phyloP scores from a whole-genome alignment of 306 rosid genomes.

The Adenanthera pavonina region DNA sequence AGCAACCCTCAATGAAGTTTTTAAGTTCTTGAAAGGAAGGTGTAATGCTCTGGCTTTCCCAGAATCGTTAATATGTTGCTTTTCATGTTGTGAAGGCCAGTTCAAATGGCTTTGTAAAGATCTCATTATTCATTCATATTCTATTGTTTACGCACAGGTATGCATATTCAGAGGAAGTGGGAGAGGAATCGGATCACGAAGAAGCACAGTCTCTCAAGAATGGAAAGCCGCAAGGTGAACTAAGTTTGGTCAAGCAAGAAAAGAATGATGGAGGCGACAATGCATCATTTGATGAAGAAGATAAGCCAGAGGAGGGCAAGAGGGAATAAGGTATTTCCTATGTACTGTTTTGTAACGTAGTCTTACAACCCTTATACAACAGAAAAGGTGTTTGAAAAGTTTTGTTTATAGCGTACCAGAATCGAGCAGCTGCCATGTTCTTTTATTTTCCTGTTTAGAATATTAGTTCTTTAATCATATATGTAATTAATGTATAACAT shows the following conservation, averaged over 20 bases:
- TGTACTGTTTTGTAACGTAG: constrained; percentile 29
- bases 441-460: constrained; percentile 26
- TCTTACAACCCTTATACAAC: constrained; percentile 43
- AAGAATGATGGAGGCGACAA: constrained; percentile 42
- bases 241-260: constrained; percentile 71
- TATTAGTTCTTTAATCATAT: constrained; percentile 35
- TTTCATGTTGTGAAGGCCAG: constrained; percentile 24
- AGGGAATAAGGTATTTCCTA: constrained; percentile 60
- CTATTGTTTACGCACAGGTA: constrained; percentile 55
- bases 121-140: neutral
- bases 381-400: constrained; percentile 49
- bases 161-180: constrained; percentile 89
- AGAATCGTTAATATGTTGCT: neutral
- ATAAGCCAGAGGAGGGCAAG: constrained; percentile 78
- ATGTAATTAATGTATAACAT: constrained; percentile 52
- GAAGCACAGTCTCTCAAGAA: constrained; percentile 73
- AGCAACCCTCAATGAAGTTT: neutral
- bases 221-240: constrained; percentile 70
- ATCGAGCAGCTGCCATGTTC: constrained; percentile 43
- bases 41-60: neutral
- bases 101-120: constrained; percentile 14
- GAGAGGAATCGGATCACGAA: constrained; percentile 85
- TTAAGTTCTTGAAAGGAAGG: neutral
- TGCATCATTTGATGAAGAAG: constrained; percentile 52
- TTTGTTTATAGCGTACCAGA: constrained; percentile 47